Conservation (phyloP, 73 alveolate species). For the Tetrahymena borealis region DNA sequence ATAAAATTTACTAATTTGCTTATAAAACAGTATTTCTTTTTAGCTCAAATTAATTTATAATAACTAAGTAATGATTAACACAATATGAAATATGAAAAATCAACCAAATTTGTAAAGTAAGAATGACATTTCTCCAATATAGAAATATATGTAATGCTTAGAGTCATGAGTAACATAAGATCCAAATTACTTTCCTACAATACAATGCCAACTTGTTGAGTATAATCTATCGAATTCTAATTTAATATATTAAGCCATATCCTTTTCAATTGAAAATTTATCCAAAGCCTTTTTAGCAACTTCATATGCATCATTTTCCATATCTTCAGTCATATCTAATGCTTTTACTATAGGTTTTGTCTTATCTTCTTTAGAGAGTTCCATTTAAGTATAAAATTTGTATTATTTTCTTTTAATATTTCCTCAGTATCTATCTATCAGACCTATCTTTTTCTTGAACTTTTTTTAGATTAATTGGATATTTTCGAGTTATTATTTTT, state of each 20-base stretch:
- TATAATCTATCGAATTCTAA: slow-evolving; percentile 35
- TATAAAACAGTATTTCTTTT: too few relatives aligned
- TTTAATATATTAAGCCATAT: slow-evolving; percentile 35
- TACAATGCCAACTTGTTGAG: slow-evolving; percentile 91
- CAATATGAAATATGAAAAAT: not conserved
- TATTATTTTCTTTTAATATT: not conserved
- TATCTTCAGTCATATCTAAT: slow-evolving; percentile 42
- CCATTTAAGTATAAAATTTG: not conserved
- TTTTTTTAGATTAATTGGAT: too few relatives aligned
- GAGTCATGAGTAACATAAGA: slow-evolving; percentile 87
- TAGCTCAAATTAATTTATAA: too few relatives aligned
- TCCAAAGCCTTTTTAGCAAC: slow-evolving; percentile 30
- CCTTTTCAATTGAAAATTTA: slow-evolving; percentile 38
- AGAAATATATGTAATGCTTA: slow-evolving; percentile 93
- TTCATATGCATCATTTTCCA: slow-evolving; percentile 40
- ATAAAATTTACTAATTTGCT: too few relatives aligned
- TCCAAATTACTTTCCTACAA: slow-evolving; percentile 93
- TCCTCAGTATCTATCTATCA: not conserved
- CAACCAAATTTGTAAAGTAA: slow-evolving; percentile 74
- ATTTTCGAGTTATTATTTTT: too few relatives aligned
- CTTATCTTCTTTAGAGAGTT: slow-evolving; percentile 10
- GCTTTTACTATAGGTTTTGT: slow-evolving; percentile 26
- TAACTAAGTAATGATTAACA: too few relatives aligned
- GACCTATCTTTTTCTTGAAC: too few relatives aligned
- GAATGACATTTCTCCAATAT: slow-evolving; percentile 93